Conservation (phyloP, 1,284 basidiomycete genomes). For the Cystobasidium sp. region DNA sequence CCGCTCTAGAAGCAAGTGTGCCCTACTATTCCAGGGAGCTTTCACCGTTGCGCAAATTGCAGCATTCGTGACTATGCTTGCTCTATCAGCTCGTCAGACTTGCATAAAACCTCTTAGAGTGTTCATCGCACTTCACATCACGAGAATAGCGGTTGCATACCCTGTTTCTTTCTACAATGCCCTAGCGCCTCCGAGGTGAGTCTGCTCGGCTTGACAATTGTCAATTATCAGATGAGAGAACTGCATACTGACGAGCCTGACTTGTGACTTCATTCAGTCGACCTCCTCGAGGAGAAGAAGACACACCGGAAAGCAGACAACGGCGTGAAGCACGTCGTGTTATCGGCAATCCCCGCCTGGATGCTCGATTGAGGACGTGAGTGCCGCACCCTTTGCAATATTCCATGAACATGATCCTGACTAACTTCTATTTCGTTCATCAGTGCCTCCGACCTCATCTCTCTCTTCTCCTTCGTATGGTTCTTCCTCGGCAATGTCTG, state of each 20-base stretch:
- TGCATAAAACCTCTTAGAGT: conserved; percentile 49
- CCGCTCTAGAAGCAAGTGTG: conserved; percentile 4
- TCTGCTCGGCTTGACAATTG: neutral
- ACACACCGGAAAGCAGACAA: conserved; percentile 36
- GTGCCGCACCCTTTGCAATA: neutral
- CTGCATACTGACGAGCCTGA: conserved; percentile 3
- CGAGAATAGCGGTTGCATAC: conserved; percentile 46
- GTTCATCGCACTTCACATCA: conserved; percentile 48
- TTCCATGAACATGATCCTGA: neutral
- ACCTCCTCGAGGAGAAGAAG: conserved; percentile 36
- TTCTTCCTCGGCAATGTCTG: conserved; percentile 51
- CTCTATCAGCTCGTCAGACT: conserved; percentile 17
- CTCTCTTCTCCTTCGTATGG: conserved; percentile 45
- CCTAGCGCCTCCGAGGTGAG: conserved; percentile 41
- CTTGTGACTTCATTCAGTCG: conserved; percentile 3
- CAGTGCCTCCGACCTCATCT: conserved; percentile 44
- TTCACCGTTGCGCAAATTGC: conserved; percentile 46
- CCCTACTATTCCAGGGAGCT: conserved; percentile 37
- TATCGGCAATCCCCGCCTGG: conserved; percentile 44
- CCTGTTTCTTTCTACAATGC: conserved; percentile 47
- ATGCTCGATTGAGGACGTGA: conserved; percentile 44
- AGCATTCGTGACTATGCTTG: conserved; percentile 48
- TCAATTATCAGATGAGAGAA: neutral
- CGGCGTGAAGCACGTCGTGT: conserved; percentile 45
- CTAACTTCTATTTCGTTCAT: neutral